Percentiles rank a stretch among this genome's conserved stretches.
Evolutionary conservation across 2,329 filamentous ascomycete genomes (phyloP).

Genomic region (Cercospora berteroae): DNA sequence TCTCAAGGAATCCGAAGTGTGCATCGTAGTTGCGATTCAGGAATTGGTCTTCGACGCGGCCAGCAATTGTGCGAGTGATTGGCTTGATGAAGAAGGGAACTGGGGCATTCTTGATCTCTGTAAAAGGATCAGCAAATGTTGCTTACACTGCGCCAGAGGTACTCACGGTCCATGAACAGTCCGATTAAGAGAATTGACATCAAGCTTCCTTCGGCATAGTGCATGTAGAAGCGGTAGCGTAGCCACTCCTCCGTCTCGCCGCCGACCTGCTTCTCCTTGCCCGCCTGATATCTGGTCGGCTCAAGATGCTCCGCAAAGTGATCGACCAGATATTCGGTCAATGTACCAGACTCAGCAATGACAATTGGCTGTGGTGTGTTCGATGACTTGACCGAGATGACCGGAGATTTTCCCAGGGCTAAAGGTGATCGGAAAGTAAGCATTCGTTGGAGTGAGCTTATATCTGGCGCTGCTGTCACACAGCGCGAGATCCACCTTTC

Average conservation of each 20-base stretch:
- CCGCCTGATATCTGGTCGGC: conserved; percentile 53
- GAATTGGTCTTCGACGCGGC: conserved; percentile 47
- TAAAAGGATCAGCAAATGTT: background rate
- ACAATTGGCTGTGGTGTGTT: conserved; percentile 52
- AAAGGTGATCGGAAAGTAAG: background rate
- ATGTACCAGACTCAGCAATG: conserved; percentile 77
- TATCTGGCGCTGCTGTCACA: background rate
- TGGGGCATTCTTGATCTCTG: conserved; percentile 47
- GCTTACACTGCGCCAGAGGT: background rate
- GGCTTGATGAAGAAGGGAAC: conserved; percentile 69
- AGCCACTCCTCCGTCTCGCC: conserved; percentile 61
- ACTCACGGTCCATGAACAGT: conserved; percentile 59
- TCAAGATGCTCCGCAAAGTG: conserved; percentile 56
- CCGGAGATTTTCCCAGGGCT: conserved; percentile 78
- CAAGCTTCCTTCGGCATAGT: conserved; percentile 81
- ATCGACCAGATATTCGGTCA: conserved; percentile 78
- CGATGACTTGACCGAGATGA: conserved; percentile 63
- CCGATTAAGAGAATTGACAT: conserved; percentile 69
- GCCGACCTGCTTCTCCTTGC: conserved; percentile 55
- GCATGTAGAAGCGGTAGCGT: conserved; percentile 67
- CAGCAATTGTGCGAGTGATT: conserved; percentile 57
- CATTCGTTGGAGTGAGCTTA: background rate
- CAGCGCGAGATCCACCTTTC: background rate
- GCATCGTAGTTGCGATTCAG: conserved; percentile 49
- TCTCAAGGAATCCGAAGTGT: conserved; percentile 53